Evolutionary conservation across 176 grass and related monocot genomes (phyloP), one percentile per base, ranked within the genome.

Genomic region (Cocos nucifera): DNA sequence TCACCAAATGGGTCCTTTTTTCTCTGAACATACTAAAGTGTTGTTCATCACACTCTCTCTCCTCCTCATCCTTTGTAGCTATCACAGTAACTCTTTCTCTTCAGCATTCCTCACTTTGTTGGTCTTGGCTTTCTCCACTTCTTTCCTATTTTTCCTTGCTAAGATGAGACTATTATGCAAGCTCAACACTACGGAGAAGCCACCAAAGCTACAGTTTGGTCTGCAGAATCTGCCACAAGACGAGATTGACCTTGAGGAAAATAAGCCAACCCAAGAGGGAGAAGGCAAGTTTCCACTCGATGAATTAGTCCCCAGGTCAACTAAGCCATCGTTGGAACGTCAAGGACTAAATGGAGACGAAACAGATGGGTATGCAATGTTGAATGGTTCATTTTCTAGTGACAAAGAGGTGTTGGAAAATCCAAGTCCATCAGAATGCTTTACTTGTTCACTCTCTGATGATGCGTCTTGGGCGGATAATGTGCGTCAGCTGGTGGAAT

Each of bases 1-100:
- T 51, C 26, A 50, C 10, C 17, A 54, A 63, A 73, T 73, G 70
- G 50, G 49, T 73, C 49, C 25, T 56, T 62, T 19, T 23, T 23
- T 23, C 17, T 44, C 14, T n/a, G 62, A 59, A 20, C 49, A 62
- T 8, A 51, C 26, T 54, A 53, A 50, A 57, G 24, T 48, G 14
- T 21, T 26, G 14, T 21, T 26, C n/a, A 55, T 54, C 53, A 17
- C 58, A 44, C 50, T 73, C 25, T 63, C 49, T 23, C 50, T 71
- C 17, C 15, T 59, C 23, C 17, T 59, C 24, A 22, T 73, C 49
- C 22, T 27, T 26, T 52, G 69, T 23, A 61, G 59, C 19, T 22
- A 10, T 18, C 15, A 16, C 12, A 39, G 0, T 17, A 62, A 17
- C 21, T 61, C 49, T 62, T 24, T 63, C 58, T 29, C 27, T 54